Evolutionary conservation across 257 asterid species (phyloP).

Genomic region (Apocynum venetum): DNA sequence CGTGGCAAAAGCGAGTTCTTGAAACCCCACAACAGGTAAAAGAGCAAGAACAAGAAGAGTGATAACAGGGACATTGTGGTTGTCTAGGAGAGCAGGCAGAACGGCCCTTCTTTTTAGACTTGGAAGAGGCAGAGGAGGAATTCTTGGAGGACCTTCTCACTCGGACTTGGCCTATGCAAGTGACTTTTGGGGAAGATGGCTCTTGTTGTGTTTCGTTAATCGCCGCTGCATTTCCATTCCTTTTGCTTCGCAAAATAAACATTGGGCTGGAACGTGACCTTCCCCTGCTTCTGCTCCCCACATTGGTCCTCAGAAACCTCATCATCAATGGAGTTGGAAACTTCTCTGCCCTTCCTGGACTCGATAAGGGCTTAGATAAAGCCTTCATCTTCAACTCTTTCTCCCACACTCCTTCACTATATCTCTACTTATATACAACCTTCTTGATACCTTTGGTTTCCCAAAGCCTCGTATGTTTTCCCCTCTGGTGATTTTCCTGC

Average conservation of each 20-base stretch:
- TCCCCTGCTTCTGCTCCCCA: slow-evolving; percentile 70
- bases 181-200: slow-evolving; percentile 84
- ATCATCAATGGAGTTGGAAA: slow-evolving; percentile 85
- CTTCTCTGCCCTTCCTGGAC: slow-evolving; percentile 68
- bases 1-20: slow-evolving; percentile 18
- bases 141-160: slow-evolving; percentile 42
- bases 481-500: background rate
- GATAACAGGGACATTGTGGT: background rate
- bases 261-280: slow-evolving; percentile 66
- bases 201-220: slow-evolving; percentile 44
- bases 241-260: slow-evolving; percentile 44
- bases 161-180: slow-evolving; percentile 88
- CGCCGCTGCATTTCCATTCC: slow-evolving; percentile 22
- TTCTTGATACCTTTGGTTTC: background rate
- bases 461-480: background rate
- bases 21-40: slow-evolving; percentile 31
- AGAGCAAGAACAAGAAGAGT: background rate
- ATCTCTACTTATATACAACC: background rate
- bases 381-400: slow-evolving; percentile 35
- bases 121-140: background rate
- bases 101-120: slow-evolving; percentile 5
- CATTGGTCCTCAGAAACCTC: slow-evolving; percentile 63
- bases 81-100: background rate
- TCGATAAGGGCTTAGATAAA: slow-evolving; percentile 59
- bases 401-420: background rate